Conservation (phyloP, 306 rosid genomes). For the Styphnolobium japonicum region DNA sequence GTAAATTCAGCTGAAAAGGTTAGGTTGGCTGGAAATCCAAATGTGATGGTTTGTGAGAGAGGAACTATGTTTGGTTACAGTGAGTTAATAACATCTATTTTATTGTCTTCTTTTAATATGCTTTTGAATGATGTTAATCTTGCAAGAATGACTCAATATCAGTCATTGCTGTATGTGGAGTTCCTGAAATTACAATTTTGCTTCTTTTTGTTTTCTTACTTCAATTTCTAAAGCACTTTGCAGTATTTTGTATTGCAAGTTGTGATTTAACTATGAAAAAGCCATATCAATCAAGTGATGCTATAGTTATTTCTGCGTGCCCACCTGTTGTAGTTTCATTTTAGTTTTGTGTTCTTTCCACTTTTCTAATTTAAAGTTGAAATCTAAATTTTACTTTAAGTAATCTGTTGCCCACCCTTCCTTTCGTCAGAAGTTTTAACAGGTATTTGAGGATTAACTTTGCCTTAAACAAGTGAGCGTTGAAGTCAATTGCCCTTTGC, state of each 20-base stretch:
- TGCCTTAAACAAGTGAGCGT: constrained; percentile 6
- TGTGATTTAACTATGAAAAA: background rate
- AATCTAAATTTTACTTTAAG: background rate
- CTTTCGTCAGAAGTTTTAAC: constrained; percentile 3
- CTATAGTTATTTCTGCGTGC: background rate
- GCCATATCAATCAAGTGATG: background rate
- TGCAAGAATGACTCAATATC: background rate
- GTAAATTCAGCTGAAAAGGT: constrained; percentile 86
- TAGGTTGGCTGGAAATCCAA: constrained; percentile 90
- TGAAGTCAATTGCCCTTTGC: background rate
- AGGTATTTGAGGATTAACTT: constrained; percentile 14
- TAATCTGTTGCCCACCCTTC: background rate
- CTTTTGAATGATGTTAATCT: constrained; percentile 9
- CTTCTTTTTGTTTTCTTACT: background rate
- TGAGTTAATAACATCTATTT: constrained; percentile 47
- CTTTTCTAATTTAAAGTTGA: background rate
- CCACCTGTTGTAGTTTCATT: background rate
- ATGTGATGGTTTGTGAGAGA: constrained; percentile 98
- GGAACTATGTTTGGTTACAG: constrained; percentile 99
- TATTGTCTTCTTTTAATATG: background rate
- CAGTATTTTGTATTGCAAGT: constrained; percentile 1
- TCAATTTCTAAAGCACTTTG: background rate
- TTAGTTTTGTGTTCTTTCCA: constrained; percentile 7
- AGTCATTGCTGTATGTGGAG: background rate
- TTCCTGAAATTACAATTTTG: background rate